A percentile compares a stretch with the other conserved stretches of the same genome.
phyloP scores from a whole-genome alignment of 495 filamentous ascomycete genomes.

The Rusavskia elegans region DNA sequence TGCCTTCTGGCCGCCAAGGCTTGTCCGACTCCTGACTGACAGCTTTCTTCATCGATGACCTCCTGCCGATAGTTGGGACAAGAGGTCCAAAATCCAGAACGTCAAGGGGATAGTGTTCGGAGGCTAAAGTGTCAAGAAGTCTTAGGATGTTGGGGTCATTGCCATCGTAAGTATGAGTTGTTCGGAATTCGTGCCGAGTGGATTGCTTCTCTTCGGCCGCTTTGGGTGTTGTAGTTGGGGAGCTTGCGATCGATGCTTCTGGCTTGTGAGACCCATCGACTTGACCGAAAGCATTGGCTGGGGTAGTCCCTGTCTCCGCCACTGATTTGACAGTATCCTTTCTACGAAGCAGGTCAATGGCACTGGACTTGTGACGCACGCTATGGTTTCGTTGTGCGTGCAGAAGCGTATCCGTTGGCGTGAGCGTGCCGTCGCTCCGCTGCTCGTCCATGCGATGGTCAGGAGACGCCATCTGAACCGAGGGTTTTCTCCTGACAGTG shows the following conservation, averaged over 20 bases:
- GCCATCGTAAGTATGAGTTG: conserved; percentile 63
- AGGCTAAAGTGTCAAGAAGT: conserved; percentile 74
- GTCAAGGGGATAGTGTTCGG: conserved; percentile 81
- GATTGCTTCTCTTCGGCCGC: conserved; percentile 15
- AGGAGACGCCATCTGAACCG: not conserved
- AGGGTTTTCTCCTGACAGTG: not conserved
- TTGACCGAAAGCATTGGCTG: conserved; percentile 70
- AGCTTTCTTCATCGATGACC: conserved; percentile 45
- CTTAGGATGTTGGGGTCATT: conserved; percentile 76
- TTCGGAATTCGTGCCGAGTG: conserved; percentile 22
- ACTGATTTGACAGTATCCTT: conserved; percentile 64
- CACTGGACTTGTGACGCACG: conserved; percentile 53
- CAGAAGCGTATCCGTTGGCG: conserved; percentile 7
- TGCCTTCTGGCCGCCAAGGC: conserved; percentile 73
- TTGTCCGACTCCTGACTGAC: conserved; percentile 30
- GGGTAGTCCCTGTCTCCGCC: conserved; percentile 71
- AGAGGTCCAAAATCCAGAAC: conserved; percentile 54
- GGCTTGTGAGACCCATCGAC: conserved; percentile 52
- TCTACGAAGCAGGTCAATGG: conserved; percentile 65
- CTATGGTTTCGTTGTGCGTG: conserved; percentile 6
- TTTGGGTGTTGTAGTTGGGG: conserved; percentile 7
- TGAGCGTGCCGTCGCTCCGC: conserved; percentile 10
- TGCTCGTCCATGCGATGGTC: not conserved
- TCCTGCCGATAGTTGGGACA: conserved; percentile 50
- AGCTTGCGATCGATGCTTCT: conserved; percentile 17